Evolutionary conservation across 2,329 filamentous ascomycete genomes (phyloP).

Genomic region (Dichotomopilus funicola): DNA sequence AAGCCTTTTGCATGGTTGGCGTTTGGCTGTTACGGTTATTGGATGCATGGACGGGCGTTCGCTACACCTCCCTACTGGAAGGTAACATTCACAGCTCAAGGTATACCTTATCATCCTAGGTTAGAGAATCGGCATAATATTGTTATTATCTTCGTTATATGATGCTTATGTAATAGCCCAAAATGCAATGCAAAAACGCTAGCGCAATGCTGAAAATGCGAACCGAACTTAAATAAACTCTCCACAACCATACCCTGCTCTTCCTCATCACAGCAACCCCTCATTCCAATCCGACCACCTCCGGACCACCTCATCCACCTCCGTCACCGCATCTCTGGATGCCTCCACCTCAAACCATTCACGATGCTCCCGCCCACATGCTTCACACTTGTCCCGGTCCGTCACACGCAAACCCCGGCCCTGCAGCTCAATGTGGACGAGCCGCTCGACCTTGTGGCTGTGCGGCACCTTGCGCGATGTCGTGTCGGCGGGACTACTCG

Average conservation of each 20-base stretch:
- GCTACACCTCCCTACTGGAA: too few species aligned
- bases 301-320: conserved; percentile 58
- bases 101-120: too few species aligned
- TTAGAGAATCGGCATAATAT: too few species aligned
- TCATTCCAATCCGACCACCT: conserved; percentile 86
- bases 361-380: conserved; percentile 77
- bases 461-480: conserved; percentile 69
- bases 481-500: conserved; percentile 24
- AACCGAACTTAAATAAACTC: too few species aligned
- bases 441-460: conserved; percentile 77
- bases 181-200: too few species aligned
- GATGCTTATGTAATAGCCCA: too few species aligned
- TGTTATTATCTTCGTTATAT: too few species aligned
- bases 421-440: conserved; percentile 85
- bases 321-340: conserved; percentile 60
- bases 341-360: conserved; percentile 95
- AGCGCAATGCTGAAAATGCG: too few species aligned
- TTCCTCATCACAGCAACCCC: conserved; percentile 17
- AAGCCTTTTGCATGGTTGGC: not conserved
- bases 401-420: conserved; percentile 49
- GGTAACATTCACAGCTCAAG: too few species aligned
- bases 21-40: not conserved
- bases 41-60: not conserved
- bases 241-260: too few species aligned
- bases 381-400: conserved; percentile 55